A percentile compares a stretch with the other conserved stretches of the same genome.
Conservation (phyloP, 2,329 filamentous ascomycete genomes). For the Taxawa tesnikishii region DNA sequence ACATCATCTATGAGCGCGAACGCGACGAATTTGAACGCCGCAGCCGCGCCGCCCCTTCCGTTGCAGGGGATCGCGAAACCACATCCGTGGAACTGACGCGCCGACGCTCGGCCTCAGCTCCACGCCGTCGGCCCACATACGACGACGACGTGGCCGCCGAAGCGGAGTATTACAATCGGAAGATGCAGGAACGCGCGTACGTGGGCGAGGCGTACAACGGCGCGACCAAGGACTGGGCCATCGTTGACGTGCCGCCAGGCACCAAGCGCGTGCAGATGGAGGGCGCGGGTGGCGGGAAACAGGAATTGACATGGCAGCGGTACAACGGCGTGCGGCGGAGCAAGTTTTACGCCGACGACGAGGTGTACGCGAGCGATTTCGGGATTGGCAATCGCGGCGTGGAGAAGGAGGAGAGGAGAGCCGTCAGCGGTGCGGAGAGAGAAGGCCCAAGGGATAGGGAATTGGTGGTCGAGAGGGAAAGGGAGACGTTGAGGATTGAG, state of each 20-base stretch:
- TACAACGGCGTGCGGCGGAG: conserved; percentile 67
- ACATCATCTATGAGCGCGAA: conserved; percentile 45
- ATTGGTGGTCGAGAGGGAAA: no score
- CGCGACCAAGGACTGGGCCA: conserved; percentile 64
- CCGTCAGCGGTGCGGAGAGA: conserved; percentile 10
- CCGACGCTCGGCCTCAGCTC: conserved; percentile 26
- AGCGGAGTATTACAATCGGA: conserved; percentile 52
- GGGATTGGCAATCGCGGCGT: conserved; percentile 27
- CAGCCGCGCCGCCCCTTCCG: no score
- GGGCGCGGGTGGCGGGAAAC: conserved; percentile 58
- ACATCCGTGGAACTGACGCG: conserved; percentile 17
- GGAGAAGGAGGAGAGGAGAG: conserved; percentile 30
- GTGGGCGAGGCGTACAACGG: conserved; percentile 65
- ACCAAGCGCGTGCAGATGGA: conserved; percentile 76
- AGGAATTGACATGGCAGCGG: conserved; percentile 67
- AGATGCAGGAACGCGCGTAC: conserved; percentile 54
- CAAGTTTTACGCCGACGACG: conserved; percentile 59
- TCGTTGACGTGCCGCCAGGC: conserved; percentile 74
- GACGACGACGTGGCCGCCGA: conserved; percentile 40
- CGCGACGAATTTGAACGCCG: conserved; percentile 6
- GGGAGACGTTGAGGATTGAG: no score
- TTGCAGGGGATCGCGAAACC: conserved; percentile 2
- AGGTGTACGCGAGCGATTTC: conserved; percentile 35
- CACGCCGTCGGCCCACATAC: conserved; percentile 41
- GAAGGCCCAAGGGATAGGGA: conserved; percentile 8